Percentiles rank a stretch among this genome's conserved stretches.
Conservation (phyloP, 1,139 yeast species). For the Nematodospora anomalae region DNA sequence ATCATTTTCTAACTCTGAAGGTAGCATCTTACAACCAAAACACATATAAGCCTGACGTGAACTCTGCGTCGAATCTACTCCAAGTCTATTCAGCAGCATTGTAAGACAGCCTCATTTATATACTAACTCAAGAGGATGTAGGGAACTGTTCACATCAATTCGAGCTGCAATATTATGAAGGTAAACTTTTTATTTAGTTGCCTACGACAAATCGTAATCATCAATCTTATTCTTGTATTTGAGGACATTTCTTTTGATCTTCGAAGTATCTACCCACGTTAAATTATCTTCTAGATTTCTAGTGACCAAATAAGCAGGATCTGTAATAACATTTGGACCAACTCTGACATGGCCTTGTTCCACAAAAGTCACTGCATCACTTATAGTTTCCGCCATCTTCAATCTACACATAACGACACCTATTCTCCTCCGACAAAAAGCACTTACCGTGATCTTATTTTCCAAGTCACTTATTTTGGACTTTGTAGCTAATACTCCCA, state of each 20-base stretch:
- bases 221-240: constrained; percentile 86
- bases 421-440: constrained; percentile 86
- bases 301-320: constrained; percentile 92
- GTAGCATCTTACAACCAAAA: no score
- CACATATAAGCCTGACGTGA: no score
- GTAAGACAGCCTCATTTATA: no score
- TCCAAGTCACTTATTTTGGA: constrained; percentile 93
- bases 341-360: constrained; percentile 98
- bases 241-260: constrained; percentile 86
- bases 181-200: no score
- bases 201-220: constrained; percentile 65
- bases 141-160: no score
- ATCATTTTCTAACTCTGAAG: no score
- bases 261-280: constrained; percentile 95
- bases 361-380: constrained; percentile 86
- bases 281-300: constrained; percentile 92
- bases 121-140: no score
- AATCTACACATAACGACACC: constrained; percentile 95
- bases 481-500: constrained; percentile 84
- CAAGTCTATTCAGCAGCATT: no score
- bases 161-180: no score
- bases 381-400: constrained; percentile 88
- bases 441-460: constrained; percentile 87
- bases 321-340: constrained; percentile 94
- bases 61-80: no score